Conservation (phyloP, 2,329 filamentous ascomycete species). For the Hypocrella siamensis region DNA sequence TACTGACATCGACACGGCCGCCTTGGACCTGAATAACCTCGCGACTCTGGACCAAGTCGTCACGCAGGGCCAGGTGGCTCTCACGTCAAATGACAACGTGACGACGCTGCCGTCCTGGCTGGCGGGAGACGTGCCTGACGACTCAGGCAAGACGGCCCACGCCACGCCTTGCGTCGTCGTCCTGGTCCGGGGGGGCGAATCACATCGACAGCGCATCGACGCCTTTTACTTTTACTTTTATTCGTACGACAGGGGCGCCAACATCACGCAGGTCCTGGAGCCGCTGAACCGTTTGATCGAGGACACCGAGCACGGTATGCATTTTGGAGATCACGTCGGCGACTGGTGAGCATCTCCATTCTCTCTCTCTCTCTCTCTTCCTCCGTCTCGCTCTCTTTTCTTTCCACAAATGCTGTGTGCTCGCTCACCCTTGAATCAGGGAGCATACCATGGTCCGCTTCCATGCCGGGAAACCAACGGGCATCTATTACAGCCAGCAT, state of each 20-base stretch:
- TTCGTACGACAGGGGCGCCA: conserved; percentile 13
- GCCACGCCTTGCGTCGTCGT: conserved; percentile 13
- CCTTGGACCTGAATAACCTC: conserved; percentile 12
- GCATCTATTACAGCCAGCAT: conserved; percentile 15
- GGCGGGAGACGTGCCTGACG: conserved; percentile 10
- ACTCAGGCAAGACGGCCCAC: conserved; percentile 7
- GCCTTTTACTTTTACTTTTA: conserved; percentile 19
- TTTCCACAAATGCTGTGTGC: neutral
- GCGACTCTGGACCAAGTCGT: conserved; percentile 9
- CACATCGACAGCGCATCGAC: conserved; percentile 7
- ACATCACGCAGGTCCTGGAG: conserved; percentile 12
- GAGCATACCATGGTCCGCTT: conserved; percentile 18
- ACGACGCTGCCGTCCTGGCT: conserved; percentile 10
- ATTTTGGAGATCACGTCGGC: conserved; percentile 12
- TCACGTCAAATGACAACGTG: conserved; percentile 12
- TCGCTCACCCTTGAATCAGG: conserved; percentile 6
- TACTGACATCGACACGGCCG: conserved; percentile 5
- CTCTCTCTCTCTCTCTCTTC: too few species aligned
- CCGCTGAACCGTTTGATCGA: conserved; percentile 10
- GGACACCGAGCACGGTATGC: conserved; percentile 5
- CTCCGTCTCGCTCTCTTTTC: neutral
- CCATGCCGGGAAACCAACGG: conserved; percentile 9
- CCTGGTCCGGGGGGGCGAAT: conserved; percentile 9
- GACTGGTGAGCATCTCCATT: conserved; percentile 12
- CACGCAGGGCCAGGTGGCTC: conserved; percentile 6